phyloP scores from a whole-genome alignment of 305 asterid species.

The Salvia sclarea region DNA sequence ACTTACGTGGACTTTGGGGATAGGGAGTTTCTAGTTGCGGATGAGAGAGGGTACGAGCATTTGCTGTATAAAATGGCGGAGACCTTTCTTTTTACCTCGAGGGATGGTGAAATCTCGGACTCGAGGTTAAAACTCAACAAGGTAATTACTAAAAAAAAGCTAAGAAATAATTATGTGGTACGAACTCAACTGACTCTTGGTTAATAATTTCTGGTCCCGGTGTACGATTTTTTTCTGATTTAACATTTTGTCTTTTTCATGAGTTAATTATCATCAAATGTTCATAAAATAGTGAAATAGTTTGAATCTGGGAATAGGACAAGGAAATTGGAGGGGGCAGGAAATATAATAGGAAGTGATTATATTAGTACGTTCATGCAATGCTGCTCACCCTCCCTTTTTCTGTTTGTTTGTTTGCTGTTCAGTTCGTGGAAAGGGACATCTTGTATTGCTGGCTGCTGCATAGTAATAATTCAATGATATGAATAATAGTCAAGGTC shows the following conservation, averaged over 20 bases:
- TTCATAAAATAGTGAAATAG: background rate
- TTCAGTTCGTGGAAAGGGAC: slow-evolving; percentile 32
- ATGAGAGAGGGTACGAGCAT: slow-evolving; percentile 88
- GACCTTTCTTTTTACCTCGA: slow-evolving; percentile 53
- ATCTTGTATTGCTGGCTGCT: slow-evolving; percentile 26
- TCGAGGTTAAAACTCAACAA: slow-evolving; percentile 71
- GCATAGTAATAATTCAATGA: background rate
- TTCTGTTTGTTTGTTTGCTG: slow-evolving; percentile 31
- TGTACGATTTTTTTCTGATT: slow-evolving; percentile 23
- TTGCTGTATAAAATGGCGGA: slow-evolving; percentile 72
- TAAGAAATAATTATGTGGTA: background rate
- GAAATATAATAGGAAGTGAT: slow-evolving; percentile 24
- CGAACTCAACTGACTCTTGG: background rate
- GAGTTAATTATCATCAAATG: slow-evolving; percentile 7
- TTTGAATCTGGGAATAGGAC: slow-evolving; percentile 15
- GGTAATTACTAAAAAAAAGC: slow-evolving; percentile 53
- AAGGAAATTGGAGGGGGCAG: slow-evolving; percentile 13
- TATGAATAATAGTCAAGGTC: slow-evolving; percentile 4
- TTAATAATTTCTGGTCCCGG: slow-evolving; percentile 16
- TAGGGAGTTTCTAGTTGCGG: slow-evolving; percentile 76
- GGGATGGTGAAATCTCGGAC: slow-evolving; percentile 65
- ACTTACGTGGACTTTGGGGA: slow-evolving; percentile 89
- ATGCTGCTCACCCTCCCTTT: background rate
- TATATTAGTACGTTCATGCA: slow-evolving; percentile 21
- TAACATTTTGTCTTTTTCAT: slow-evolving; percentile 24